Evolutionary conservation across 2,329 filamentous ascomycete genomes (phyloP).

Genomic region (Colletotrichum sublineola): DNA sequence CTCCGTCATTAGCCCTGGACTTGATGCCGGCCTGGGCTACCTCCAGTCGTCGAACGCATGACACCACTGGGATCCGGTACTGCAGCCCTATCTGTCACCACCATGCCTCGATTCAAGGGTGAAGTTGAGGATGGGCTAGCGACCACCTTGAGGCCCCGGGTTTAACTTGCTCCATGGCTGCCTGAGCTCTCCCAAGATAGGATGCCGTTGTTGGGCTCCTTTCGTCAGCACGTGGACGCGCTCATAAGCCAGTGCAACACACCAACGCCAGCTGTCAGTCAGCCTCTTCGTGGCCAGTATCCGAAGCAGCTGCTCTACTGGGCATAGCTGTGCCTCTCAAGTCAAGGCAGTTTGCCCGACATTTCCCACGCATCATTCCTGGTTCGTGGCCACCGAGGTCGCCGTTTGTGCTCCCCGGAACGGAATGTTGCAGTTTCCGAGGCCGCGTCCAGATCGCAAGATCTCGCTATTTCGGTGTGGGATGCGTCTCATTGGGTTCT

Average conservation of each 20-base stretch:
- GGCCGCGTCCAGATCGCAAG: conserved; percentile 16
- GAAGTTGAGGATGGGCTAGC: background rate
- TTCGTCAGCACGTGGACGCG: conserved; percentile 23
- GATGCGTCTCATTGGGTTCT: conserved; percentile 15
- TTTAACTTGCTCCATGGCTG: conserved; percentile 17
- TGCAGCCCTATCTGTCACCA: conserved; percentile 37
- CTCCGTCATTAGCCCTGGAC: conserved; percentile 5
- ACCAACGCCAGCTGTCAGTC: conserved; percentile 24
- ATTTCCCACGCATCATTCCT: background rate
- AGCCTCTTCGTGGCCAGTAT: background rate
- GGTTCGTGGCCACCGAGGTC: background rate
- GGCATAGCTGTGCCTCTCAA: conserved; percentile 1
- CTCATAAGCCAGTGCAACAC: conserved; percentile 30
- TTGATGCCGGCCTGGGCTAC: background rate
- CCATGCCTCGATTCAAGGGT: background rate
- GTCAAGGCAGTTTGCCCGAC: conserved; percentile 1
- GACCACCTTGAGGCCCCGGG: background rate
- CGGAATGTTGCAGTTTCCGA: conserved; percentile 32
- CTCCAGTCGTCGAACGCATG: conserved; percentile 24
- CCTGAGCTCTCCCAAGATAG: conserved; percentile 25
- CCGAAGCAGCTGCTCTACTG: background rate
- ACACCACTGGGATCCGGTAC: conserved; percentile 26
- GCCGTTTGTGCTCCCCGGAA: conserved; percentile 29
- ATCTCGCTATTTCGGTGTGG: conserved; percentile 22
- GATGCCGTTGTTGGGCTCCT: conserved; percentile 14